Conservation (phyloP, 2,329 filamentous ascomycete species). For the Lasiodiplodia gonubiensis region DNA sequence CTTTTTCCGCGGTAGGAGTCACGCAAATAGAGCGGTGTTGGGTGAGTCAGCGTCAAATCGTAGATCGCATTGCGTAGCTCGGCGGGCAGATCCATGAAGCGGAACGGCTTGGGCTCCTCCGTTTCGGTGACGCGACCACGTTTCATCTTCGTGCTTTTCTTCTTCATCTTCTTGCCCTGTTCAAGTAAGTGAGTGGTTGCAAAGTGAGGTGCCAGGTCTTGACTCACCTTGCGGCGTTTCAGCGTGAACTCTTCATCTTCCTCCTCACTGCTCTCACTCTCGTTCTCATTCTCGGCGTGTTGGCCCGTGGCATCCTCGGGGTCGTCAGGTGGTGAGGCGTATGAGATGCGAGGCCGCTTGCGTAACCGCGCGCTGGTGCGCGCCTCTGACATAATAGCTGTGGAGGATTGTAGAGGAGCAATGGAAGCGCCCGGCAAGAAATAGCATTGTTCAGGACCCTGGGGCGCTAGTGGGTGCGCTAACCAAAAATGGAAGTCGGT, state of each 20-base stretch:
- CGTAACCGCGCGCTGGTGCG: background rate
- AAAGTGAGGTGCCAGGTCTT: background rate
- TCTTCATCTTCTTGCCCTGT: background rate
- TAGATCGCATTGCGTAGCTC: constrained; percentile 7
- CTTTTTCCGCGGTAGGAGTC: background rate
- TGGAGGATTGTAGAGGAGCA: background rate
- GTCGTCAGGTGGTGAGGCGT: background rate
- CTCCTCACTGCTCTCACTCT: background rate
- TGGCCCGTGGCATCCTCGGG: background rate
- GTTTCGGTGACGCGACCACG: background rate
- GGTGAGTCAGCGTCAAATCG: background rate
- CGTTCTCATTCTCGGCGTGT: background rate
- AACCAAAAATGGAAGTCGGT: background rate
- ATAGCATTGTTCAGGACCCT: no score
- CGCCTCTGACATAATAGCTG: background rate
- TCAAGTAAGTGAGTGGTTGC: background rate
- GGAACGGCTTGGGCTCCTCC: background rate
- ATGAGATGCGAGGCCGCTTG: background rate
- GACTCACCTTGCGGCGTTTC: background rate
- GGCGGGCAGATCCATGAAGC: background rate
- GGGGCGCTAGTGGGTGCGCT: background rate
- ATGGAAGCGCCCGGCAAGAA: no score
- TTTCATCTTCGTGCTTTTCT: background rate
- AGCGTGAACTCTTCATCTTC: background rate
- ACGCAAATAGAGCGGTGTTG: background rate